These are phyloP conservation scores for Aspergillus sojae DNA, from an alignment of 2,329 filamentous ascomycete species.

Conservation along the genomic window DNA sequence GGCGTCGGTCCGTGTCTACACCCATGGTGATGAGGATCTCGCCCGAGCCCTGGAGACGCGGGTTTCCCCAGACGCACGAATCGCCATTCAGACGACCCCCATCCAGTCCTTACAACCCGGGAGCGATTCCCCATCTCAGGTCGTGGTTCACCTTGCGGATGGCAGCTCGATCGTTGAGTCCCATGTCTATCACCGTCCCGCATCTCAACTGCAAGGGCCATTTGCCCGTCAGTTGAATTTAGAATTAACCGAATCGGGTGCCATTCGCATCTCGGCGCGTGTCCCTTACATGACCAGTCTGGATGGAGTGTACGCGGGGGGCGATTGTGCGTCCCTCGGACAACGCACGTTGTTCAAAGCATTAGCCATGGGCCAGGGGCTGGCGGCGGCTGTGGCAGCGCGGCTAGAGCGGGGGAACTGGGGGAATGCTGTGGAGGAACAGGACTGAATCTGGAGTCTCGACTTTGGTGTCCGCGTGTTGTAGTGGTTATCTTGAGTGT, in stretches of 20 bases:
- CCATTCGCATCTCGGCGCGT: slow-evolving; percentile 2
- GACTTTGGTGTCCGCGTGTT: no score
- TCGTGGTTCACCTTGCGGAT: no score
- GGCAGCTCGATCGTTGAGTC: no score
- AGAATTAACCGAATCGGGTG: background rate
- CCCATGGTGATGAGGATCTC: slow-evolving; percentile 3
- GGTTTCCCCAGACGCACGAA: background rate
- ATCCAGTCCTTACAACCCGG: no score
- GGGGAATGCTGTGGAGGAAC: background rate
- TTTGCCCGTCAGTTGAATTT: no score
- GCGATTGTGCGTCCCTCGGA: background rate
- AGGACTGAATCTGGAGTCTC: no score
- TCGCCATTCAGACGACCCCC: no score
- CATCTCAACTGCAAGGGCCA: no score
- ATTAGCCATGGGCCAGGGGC: background rate
- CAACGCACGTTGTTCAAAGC: slow-evolving; percentile 1
- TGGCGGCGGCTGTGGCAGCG: slow-evolving; percentile 1
- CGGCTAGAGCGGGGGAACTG: slow-evolving; percentile 1
- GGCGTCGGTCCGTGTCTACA: background rate
- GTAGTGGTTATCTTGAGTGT: no score
- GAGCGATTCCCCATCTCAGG: no score
- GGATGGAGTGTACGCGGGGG: slow-evolving; percentile 1
- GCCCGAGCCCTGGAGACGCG: background rate
- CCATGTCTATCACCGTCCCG: no score
- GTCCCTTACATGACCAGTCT: slow-evolving; percentile 3